These are phyloP conservation scores for Suillus clintonianus DNA, from an alignment of 768 basidiomycete species.

Conservation along the genomic window DNA sequence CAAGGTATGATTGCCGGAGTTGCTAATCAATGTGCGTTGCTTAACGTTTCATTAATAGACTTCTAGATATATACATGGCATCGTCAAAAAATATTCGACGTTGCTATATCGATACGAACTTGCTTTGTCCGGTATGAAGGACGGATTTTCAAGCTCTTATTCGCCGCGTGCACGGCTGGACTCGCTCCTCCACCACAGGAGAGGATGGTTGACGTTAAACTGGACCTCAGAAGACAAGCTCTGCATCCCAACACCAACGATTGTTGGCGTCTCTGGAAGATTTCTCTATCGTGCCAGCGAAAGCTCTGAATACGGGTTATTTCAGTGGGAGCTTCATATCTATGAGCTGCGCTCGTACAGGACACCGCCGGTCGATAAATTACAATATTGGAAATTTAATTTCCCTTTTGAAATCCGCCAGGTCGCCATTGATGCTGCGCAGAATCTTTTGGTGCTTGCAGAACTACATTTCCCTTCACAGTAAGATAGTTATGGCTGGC, in stretches of 20 bases:
- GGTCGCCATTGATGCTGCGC: conserved; percentile 32
- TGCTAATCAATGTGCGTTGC: neutral
- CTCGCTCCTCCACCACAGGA: conserved; percentile 30
- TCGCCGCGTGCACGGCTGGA: conserved; percentile 25
- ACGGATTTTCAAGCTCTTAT: conserved; percentile 24
- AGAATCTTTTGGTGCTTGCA: conserved; percentile 31
- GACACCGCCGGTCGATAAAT: conserved; percentile 20
- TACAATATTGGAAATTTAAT: conserved; percentile 34
- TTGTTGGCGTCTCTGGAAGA: conserved; percentile 32
- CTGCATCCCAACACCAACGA: conserved; percentile 32
- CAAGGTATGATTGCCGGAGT: conserved; percentile 18
- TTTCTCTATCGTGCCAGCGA: conserved; percentile 37
- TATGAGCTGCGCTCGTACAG: conserved; percentile 37
- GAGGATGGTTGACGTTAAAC: conserved; percentile 34
- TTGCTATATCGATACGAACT: conserved; percentile 36
- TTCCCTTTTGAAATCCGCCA: conserved; percentile 35
- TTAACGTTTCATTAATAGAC: conserved; percentile 18
- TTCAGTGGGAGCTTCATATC: conserved; percentile 33
- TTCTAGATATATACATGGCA: conserved; percentile 20
- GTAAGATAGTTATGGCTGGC: conserved; percentile 10
- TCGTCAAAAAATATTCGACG: conserved; percentile 24
- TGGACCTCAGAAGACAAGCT: conserved; percentile 33
- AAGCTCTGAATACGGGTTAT: conserved; percentile 31
- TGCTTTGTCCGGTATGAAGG: conserved; percentile 29
- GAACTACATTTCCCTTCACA: conserved; percentile 31